Evolutionary conservation across 2,329 filamentous ascomycete species (phyloP).

Genomic region (Coniochaeta sp.): DNA sequence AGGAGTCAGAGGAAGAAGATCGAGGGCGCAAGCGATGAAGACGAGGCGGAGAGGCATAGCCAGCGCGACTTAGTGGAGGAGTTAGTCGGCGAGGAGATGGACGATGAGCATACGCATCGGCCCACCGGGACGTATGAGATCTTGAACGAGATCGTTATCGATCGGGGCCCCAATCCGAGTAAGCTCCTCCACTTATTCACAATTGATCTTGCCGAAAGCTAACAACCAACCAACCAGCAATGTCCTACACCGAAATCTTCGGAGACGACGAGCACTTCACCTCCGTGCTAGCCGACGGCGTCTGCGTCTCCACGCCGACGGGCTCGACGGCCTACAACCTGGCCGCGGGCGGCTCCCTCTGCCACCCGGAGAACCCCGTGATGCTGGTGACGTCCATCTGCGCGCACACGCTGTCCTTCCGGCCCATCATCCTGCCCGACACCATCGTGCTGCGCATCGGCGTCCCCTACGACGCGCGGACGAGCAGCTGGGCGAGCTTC

Average conservation of each 20-base stretch:
- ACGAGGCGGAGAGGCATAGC: conserved; percentile 28
- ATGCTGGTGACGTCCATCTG: conserved; percentile 93
- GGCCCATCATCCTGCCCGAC: conserved; percentile 93
- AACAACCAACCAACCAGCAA: conserved; percentile 48
- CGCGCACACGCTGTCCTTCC: conserved; percentile 88
- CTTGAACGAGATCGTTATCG: conserved; percentile 93
- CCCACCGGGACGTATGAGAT: conserved; percentile 85
- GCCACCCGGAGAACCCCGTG: conserved; percentile 92
- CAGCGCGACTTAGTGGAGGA: conserved; percentile 77
- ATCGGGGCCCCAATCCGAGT: conserved; percentile 90
- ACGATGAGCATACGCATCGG: conserved; percentile 76
- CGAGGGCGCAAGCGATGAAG: conserved; percentile 19
- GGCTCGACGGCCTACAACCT: conserved; percentile 95
- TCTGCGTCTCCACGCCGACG: conserved; percentile 90
- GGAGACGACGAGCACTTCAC: conserved; percentile 95
- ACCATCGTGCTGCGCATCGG: conserved; percentile 89
- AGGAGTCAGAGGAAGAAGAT: conserved; percentile 49
- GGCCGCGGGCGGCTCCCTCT: conserved; percentile 88
- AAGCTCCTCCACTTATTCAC: conserved; percentile 27
- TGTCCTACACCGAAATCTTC: conserved; percentile 89
- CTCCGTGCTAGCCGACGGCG: conserved; percentile 83
- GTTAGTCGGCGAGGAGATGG: conserved; percentile 76
- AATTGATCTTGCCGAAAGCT: conserved; percentile 4
- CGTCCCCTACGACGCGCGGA: conserved; percentile 88
- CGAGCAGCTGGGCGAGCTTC: conserved; percentile 94